Base-by-base conservation (phyloP, 106 monocot genomes). In the Platanthera guangdongensis region DNA sequence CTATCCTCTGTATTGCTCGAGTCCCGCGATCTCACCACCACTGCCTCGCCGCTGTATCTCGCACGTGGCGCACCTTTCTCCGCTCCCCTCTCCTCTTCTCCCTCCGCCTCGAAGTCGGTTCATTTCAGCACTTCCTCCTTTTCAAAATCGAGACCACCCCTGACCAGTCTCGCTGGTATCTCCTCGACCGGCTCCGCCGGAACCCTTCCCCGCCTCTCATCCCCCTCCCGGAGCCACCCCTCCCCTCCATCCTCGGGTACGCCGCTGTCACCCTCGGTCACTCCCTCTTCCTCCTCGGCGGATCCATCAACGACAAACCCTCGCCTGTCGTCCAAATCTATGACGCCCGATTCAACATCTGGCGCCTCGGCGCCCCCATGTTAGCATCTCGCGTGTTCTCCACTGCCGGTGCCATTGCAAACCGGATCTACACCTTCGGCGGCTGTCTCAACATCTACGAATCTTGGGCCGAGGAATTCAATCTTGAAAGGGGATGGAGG, bases 361-460 rank as follows among this genome's bases (percentile, higher is more conserved):
- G 95, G 92, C 65, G 75, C 3, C 47, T 78, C 21, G 95, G 90
- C 51, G 85, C 95, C 19, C 79, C 85, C 14, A 87, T 95, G 88
- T 74, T 57, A 52, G 57, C 80, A 25, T 21, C 81, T 18, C 84
- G 92, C 10, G 80, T 90, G 73, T 95, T 90, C 79, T 82, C 90
- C 50, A 86, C 92, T 9, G 86, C 88, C 14, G 86, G 63, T 4
- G 76, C 76, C 5, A 65, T 88, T 53, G 70, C 28, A 51, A 83
- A 83, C 39, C 53, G 73, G 25, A 62, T 92, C 15, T 92, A 87
- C 78, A 88, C 79, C 50, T 16, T 85, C 59, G 95, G 95, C 5
- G 95, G 95, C 8, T 95, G 95, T 70, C 76, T 83, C 46, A 84
- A 88, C 13, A 47, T 68, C n/a, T 52, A 81, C 7, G 64, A 77